Evolutionary conservation across 2,329 filamentous ascomycete species (phyloP), one percentile per base, ranked within the genome.

Genomic region (Ophioceras dolichostomum): DNA sequence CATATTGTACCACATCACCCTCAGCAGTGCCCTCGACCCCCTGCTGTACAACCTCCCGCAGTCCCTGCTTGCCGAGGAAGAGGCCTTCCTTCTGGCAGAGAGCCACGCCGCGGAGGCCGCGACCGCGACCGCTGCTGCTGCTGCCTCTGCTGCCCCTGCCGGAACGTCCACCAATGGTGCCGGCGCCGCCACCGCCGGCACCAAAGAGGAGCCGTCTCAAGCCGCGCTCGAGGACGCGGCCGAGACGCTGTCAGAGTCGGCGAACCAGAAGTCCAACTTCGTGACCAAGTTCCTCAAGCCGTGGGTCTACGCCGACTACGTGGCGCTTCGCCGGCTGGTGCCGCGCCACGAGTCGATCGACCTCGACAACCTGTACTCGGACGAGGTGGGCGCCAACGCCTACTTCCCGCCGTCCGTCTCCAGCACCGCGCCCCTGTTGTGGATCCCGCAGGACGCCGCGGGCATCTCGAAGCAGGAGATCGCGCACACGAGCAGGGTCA

Each of bases 381-480:
- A 68, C 0, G 67, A 78, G 36, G 62, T 74, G 2, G 73, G 81
- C 52, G 63, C 67, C 10, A 68, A 82, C 35, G 87, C 83, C 0
- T 89, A 85, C 59, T 73, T 73, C 56, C 78, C 87, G 43, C 84
- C 86, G 0, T 70, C 80, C 0, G 68, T 89, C 51, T 71, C 57
- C 18, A 66, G 73, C 42, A 46, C 67, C 47, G 58, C 72, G 1
- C 83, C 83, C 2, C 61, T 85, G 21, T 65, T 94, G n/a, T 94
- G 87, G 87, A 83, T 94, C 38, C 85, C 87, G 0, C 67, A 73
- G 40, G 87, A 94, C 49, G 60, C 69, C 2, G 72, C 77, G 18
- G 83, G 85, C 9, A 73, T 94, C 30, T 85, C 78, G 38, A 68
- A 68, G 48, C 83, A 93, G 53, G 87, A 94, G 57, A 67, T 91